Evolutionary conservation across 306 rosid genomes (phyloP).

Genomic region (Cucumis hystrix): DNA sequence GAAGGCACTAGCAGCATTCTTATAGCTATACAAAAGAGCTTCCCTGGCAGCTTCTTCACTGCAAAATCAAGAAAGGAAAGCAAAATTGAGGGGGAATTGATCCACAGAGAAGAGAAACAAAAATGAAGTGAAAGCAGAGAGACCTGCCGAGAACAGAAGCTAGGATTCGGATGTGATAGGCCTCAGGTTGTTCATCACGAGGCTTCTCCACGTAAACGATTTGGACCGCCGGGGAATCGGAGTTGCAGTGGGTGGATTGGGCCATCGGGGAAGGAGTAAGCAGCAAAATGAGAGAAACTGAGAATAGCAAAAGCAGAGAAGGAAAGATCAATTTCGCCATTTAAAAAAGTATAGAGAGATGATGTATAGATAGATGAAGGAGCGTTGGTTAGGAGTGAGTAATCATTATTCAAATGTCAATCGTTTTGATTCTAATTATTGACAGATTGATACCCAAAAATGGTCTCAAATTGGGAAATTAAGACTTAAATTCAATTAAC

Average conservation of each 20-base stretch:
- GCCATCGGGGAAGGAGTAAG: constrained; percentile 14
- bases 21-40: constrained; percentile 78
- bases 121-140: not conserved
- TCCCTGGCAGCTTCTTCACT: constrained; percentile 89
- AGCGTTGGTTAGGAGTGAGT: too few relatives aligned
- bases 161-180: constrained; percentile 72
- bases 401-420: too few relatives aligned
- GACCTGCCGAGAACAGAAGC: constrained; percentile 79
- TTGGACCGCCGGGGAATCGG: constrained; percentile 50
- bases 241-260: not conserved
- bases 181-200: constrained; percentile 48
- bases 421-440: too few relatives aligned
- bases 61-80: not conserved
- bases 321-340: not conserved
- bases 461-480: too few relatives aligned
- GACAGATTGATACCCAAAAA: too few relatives aligned
- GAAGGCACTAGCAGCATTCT: constrained; percentile 80
- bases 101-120: not conserved
- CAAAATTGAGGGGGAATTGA: not conserved
- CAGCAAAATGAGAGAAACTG: not conserved
- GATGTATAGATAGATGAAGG: too few relatives aligned
- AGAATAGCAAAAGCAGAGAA: not conserved
- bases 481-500: too few relatives aligned
- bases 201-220: constrained; percentile 68
- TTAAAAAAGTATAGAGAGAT: too few relatives aligned